A percentile compares a stretch with the other conserved stretches of the same genome.
phyloP scores from a whole-genome alignment of 805 yeast species.

The Barnettozyma wickerhamii region DNA sequence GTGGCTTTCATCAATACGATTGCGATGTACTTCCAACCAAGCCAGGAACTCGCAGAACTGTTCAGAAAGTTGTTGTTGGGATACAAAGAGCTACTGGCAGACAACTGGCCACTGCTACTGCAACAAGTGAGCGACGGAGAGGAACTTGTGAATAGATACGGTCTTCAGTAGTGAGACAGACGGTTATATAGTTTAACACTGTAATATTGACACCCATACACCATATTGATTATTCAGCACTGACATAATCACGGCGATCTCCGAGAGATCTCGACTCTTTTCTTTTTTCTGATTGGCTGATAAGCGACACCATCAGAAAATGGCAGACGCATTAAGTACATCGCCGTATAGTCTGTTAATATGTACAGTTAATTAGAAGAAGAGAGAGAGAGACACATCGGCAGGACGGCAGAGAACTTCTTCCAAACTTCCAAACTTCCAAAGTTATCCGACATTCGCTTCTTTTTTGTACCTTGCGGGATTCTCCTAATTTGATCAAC shows the following conservation, averaged over 20 bases:
- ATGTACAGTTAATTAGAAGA: no score
- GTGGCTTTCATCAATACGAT: conserved; percentile 55
- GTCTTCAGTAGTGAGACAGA: no score
- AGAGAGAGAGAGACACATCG: no score
- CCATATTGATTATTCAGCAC: no score
- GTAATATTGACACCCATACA: neutral
- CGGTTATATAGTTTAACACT: neutral
- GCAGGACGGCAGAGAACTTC: no score
- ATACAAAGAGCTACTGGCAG: conserved; percentile 45
- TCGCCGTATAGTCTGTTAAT: no score
- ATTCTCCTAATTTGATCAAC: no score
- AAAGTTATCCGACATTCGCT: no score
- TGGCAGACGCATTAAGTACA: neutral
- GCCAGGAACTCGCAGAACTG: conserved; percentile 37
- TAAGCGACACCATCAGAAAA: neutral
- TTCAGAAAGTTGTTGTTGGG: conserved; percentile 43
- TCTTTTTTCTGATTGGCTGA: neutral
- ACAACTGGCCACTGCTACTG: conserved; percentile 26
- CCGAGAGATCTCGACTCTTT: neutral
- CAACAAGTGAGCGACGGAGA: conserved; percentile 17
- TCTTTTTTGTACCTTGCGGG: no score
- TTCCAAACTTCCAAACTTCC: no score
- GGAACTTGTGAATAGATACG: neutral
- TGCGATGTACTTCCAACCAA: conserved; percentile 49
- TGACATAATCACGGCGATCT: neutral